These are phyloP conservation scores for Besnoitia besnoiti DNA, from an alignment of 169 alveolate species.

Conservation along the genomic window DNA sequence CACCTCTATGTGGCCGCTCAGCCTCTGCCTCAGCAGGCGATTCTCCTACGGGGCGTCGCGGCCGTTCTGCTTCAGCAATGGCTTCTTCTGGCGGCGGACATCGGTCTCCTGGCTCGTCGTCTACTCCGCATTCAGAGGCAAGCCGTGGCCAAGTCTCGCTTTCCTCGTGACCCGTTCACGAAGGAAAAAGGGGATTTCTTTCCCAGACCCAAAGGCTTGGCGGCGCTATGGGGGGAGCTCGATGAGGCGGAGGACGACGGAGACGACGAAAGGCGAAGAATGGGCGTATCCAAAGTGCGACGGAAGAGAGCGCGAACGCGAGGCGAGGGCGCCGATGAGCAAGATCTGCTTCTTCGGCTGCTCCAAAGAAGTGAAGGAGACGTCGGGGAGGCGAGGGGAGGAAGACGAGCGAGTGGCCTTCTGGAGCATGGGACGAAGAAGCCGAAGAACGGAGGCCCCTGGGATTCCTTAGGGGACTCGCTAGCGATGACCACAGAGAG, in stretches of 20 bases:
- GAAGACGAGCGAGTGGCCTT: too few relatives aligned
- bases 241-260: neutral
- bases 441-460: too few relatives aligned
- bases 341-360: neutral
- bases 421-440: too few relatives aligned
- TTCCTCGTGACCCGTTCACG: neutral
- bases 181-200: neutral
- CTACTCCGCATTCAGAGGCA: conserved; percentile 37
- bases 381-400: neutral
- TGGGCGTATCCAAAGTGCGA: neutral
- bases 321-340: neutral
- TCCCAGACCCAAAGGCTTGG: neutral
- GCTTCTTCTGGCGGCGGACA: conserved; percentile 48
- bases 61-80: conserved; percentile 55
- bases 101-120: conserved; percentile 44
- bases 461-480: neutral
- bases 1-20: neutral
- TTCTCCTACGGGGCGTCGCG: conserved; percentile 57
- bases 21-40: conserved; percentile 64
- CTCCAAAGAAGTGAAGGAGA: neutral
- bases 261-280: neutral
- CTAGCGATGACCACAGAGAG: neutral
- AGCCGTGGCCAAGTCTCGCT: neutral
- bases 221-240: neutral
- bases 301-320: neutral